Evolutionary conservation across 768 basidiomycete species (phyloP), one percentile per base, ranked within the genome.

Genomic region (Kwoniella sp.): DNA sequence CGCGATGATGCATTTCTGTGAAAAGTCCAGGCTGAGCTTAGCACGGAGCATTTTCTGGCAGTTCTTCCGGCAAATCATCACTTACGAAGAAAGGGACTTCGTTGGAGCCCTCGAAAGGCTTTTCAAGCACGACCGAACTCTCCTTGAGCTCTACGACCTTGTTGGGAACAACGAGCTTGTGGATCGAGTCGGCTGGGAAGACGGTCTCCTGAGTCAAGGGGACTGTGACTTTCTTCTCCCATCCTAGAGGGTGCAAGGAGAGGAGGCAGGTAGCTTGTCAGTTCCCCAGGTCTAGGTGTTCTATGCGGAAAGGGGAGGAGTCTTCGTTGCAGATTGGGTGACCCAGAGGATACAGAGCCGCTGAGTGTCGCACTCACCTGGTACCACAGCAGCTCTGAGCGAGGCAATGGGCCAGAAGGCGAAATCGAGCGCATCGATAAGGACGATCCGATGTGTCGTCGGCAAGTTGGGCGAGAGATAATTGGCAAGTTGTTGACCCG

Each of bases 31-130:
- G n/a, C n/a, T n/a, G n/a, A n/a, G n/a, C n/a, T 36, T 68, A 66
- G 47, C 17, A 22, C 9, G 13, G 22, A 1, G 55, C 7, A 33
- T 33, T 33, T 13, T 5, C 5, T 5, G 33, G 33, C 33, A 33
- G 5, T 6, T 33, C 13, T 5, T 33, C 13, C 33, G 13, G 5
- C 33, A 33, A 6, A 13, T 33, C 33, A 5, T 6, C 7, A 73
- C 73, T 66, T 37, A 73, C 74, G 25, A 68, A 68, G 67, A 68
- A 76, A 5, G 72, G 60, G 10, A 76, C 46, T 51, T 66, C 63
- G 7, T 25, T 69, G 0, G 60, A 63, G 1, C 72, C 70, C 54
- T 73, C 72, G 36, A 71, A 73, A 29, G 66, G 63, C 17, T 62
- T 56, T 65, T 73, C 70, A 33, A 76, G 27, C 2, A 71, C 64